Evolutionary conservation across 805 yeast genomes (phyloP).

Genomic region (Debaryomyces hansenii): DNA sequence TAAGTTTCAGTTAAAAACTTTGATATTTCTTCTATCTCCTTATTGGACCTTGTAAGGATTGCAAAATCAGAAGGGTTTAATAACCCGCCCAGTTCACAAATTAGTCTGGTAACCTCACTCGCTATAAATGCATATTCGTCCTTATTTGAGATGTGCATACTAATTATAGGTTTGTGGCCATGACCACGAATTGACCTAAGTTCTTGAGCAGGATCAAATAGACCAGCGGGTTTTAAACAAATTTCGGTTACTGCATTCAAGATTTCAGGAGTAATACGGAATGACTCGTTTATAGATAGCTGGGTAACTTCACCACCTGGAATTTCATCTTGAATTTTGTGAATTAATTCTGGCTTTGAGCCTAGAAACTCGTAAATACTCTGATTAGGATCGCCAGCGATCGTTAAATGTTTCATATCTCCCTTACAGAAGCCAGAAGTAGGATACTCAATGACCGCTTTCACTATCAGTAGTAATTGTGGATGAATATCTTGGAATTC

Average conservation of each 20-base stretch:
- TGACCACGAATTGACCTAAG: background rate
- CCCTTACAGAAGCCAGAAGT: conserved; percentile 12
- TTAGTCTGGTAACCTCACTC: conserved; percentile 44
- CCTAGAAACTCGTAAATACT: conserved; percentile 70
- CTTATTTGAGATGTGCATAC: conserved; percentile 11
- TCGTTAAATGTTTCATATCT: conserved; percentile 50
- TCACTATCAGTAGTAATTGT: conserved; percentile 45
- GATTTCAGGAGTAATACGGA: conserved; percentile 62
- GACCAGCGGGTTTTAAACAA: conserved; percentile 10
- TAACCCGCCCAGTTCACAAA: conserved; percentile 40
- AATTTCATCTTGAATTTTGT: conserved; percentile 19
- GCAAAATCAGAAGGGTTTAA: conserved; percentile 51
- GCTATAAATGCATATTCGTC: conserved; percentile 47
- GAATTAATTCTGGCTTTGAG: conserved; percentile 38
- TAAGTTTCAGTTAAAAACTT: conserved; percentile 33
- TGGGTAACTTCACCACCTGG: conserved; percentile 20
- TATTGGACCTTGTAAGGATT: conserved; percentile 53
- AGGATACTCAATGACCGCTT: conserved; percentile 36
- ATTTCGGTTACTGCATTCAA: conserved; percentile 40
- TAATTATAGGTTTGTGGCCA: conserved; percentile 23
- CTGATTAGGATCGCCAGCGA: conserved; percentile 75
- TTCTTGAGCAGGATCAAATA: conserved; percentile 1
- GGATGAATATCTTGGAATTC: conserved; percentile 74
- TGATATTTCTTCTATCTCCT: conserved; percentile 42
- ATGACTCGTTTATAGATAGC: conserved; percentile 50